Conservation (phyloP, 345 rosid genomes). For the Balakata baccata region DNA sequence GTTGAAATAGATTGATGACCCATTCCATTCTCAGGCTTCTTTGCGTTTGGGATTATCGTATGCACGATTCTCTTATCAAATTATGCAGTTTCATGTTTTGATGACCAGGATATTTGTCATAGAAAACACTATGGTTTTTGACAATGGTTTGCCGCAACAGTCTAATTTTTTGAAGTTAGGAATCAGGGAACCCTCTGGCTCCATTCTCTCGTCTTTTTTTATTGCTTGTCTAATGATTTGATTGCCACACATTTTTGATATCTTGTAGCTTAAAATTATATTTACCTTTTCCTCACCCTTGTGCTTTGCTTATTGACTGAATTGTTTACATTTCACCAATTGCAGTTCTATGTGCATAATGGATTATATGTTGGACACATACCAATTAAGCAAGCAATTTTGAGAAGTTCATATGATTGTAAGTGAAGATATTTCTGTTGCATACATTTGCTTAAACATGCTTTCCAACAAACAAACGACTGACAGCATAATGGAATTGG, state of each 20-base stretch:
- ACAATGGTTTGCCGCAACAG: background rate
- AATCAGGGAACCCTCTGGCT: background rate
- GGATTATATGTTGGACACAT: conserved; percentile 24
- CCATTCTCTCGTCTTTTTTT: background rate
- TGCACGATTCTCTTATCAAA: too few relatives aligned
- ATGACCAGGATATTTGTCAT: background rate
- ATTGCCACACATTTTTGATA: background rate
- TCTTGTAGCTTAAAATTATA: background rate
- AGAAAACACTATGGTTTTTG: background rate
- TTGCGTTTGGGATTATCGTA: too few relatives aligned
- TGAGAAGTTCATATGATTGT: conserved; percentile 41
- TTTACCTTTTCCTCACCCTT: background rate
- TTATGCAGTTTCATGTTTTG: too few relatives aligned
- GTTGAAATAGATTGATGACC: background rate
- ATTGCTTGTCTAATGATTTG: background rate
- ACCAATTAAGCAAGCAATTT: conserved; percentile 20
- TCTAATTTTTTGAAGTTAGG: background rate
- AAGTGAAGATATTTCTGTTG: conserved; percentile 15
- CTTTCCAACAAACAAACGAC: background rate
- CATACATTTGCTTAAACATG: background rate
- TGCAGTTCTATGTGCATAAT: conserved; percentile 41
- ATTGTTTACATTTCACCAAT: conserved; percentile 10
- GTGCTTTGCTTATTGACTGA: background rate
- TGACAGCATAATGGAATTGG: background rate
- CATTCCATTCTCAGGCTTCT: too few relatives aligned